Evolutionary conservation across 2,329 filamentous ascomycete genomes (phyloP).

Genomic region (Dothistroma septosporum): DNA sequence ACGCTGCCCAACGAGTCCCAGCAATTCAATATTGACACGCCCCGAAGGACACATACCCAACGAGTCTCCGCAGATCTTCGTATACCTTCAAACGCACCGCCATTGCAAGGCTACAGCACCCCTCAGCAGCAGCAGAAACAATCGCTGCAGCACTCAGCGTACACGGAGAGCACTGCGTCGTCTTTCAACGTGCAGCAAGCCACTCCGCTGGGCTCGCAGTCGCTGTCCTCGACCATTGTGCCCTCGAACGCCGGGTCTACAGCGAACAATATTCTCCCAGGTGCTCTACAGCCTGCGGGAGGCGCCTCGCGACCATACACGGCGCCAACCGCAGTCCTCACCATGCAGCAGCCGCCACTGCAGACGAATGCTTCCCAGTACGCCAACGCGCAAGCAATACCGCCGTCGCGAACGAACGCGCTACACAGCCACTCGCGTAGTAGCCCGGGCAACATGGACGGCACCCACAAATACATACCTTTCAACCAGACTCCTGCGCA

Average conservation of each 20-base stretch:
- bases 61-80: slow-evolving; percentile 55
- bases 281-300: slow-evolving; percentile 55
- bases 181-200: slow-evolving; percentile 58
- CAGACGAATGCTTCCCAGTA: slow-evolving; percentile 56
- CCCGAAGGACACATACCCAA: slow-evolving; percentile 47
- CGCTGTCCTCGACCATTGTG: slow-evolving; percentile 15
- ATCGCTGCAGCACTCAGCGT: slow-evolving; percentile 43
- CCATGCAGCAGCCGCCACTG: slow-evolving; percentile 48
- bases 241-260: slow-evolving; percentile 25
- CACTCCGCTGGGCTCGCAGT: slow-evolving; percentile 33
- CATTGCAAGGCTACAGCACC: slow-evolving; percentile 35
- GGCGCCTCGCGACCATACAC: slow-evolving; percentile 55
- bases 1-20: slow-evolving; percentile 40
- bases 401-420: slow-evolving; percentile 62
- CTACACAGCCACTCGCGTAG: slow-evolving; percentile 74
- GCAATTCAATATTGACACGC: slow-evolving; percentile 44
- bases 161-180: slow-evolving; percentile 46
- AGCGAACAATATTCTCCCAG: slow-evolving; percentile 48
- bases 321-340: slow-evolving; percentile 55
- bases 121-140: slow-evolving; percentile 47
- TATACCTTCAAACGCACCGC: slow-evolving; percentile 38
- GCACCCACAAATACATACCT: slow-evolving; percentile 55
- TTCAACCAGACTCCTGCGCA: slow-evolving; percentile 61
- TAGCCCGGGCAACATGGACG: slow-evolving; percentile 58
- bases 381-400: slow-evolving; percentile 34